Base-by-base conservation (phyloP, 169 alveolate species). In the Plasmodium relictum region DNA sequence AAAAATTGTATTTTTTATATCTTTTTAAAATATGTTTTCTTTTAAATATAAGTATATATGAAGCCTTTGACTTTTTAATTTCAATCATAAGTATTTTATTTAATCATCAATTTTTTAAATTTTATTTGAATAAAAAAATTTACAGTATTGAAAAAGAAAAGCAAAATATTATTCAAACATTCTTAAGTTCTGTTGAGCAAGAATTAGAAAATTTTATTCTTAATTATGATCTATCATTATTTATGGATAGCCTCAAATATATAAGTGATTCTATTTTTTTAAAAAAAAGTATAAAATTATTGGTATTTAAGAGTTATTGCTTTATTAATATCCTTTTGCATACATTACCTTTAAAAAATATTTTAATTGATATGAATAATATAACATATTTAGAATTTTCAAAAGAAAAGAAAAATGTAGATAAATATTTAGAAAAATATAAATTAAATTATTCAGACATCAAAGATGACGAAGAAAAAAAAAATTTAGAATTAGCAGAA, bases 251-350 rank as follows among this genome's bases (percentile, higher is more conserved):
- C 12, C 62, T 78, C 6, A 63, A 63, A 37, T 44, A 65, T 78
- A 50, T 78, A 22, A 78, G 76, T 56, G 89, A 65, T 45, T 44
- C 42, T 42, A 10, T 78, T 6, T 78, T 78, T 78, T 41, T 65
- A 37, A 9, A 16, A 39, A 78, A 65, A 50, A 63, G 45, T 41
- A 52, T 65, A 58, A 78, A 78, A 50, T 45, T 48, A 3, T 42
- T 78, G 26, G 31, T 78, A n/a, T 59, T 78, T 37, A 78, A 65
- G 45, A 78, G 89, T 42, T 78, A 63, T 44, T 18, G 71, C 7
- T 78, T 63, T 78, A 54, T 78, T 78, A 78, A 78, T 63, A 70
- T 52, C 9, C 16, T 78, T 44, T 37, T 54, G n/a, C 89, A 78
- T 42, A 58, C 65, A 10, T 41, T 63, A 41, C 66, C 89, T 8